A percentile compares a stretch with the other conserved stretches of the same genome.
phyloP scores from a whole-genome alignment of 768 basidiomycete species.

The Gymnopilus dilepis region DNA sequence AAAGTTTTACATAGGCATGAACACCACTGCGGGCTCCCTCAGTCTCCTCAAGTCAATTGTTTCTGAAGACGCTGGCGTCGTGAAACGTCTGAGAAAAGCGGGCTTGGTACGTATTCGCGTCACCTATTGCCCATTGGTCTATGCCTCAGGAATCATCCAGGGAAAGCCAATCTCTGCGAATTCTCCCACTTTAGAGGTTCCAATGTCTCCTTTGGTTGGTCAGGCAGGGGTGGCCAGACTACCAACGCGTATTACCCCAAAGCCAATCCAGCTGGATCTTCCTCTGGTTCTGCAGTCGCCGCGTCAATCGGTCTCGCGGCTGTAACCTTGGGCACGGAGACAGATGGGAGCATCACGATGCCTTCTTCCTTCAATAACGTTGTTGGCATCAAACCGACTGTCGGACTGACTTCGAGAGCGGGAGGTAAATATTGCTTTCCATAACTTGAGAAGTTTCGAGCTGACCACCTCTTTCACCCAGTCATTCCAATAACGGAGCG shows the following conservation, averaged over 20 bases:
- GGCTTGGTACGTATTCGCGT: too few species aligned
- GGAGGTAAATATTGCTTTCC: conserved; percentile 40
- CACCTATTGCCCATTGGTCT: too few species aligned
- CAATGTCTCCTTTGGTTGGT: conserved; percentile 53
- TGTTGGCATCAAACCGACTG: conserved; percentile 64
- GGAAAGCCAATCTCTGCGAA: conserved; percentile 62
- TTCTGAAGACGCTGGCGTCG: conserved; percentile 50
- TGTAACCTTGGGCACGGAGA: conserved; percentile 54
- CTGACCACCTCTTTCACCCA: conserved; percentile 20
- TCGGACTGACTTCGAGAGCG: conserved; percentile 62
- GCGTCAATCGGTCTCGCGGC: conserved; percentile 55
- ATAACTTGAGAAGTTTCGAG: conserved; percentile 15
- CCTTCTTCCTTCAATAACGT: conserved; percentile 59
- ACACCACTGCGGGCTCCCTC: conserved; percentile 51
- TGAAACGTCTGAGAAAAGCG: conserved; percentile 45
- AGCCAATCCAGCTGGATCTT: conserved; percentile 61
- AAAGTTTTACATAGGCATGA: conserved; percentile 39
- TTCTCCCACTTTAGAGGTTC: conserved; percentile 54
- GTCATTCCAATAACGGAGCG: conserved; percentile 61
- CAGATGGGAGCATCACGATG: conserved; percentile 59
- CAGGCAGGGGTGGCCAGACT: conserved; percentile 57
- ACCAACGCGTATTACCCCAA: conserved; percentile 55
- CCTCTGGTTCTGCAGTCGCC: conserved; percentile 62
- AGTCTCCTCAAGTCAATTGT: conserved; percentile 46
- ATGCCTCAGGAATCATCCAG: too few species aligned